These are phyloP conservation scores for Diversispora eburnea DNA, from an alignment of 192 early-diverging fungal genomes.

Conservation along the genomic window DNA sequence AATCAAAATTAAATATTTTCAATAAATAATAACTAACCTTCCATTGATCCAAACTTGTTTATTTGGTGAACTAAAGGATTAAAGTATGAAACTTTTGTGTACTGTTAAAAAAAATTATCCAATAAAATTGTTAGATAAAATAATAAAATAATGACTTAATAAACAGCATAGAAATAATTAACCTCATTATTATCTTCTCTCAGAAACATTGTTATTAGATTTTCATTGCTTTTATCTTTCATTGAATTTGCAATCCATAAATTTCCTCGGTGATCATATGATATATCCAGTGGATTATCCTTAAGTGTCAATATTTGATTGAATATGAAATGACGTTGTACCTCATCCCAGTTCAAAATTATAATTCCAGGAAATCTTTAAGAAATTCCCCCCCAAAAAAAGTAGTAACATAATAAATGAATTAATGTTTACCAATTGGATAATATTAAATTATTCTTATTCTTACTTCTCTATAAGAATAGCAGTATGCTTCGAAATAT, in stretches of 20 bases:
- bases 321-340: conserved; percentile 32
- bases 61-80: conserved; percentile 34
- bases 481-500: conserved; percentile 40
- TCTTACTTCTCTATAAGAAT: conserved; percentile 17
- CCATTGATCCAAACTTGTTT: conserved; percentile 38
- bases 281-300: conserved; percentile 35
- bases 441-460: conserved; percentile 40
- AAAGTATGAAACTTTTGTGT: conserved; percentile 11
- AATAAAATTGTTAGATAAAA: background rate
- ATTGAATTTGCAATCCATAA: conserved; percentile 43
- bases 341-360: conserved; percentile 40
- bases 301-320: conserved; percentile 34
- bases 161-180: background rate
- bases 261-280: conserved; percentile 48
- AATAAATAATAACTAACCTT: conserved; percentile 4
- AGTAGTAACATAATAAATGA: background rate
- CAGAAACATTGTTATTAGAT: conserved; percentile 23
- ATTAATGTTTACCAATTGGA: background rate
- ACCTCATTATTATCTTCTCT: conserved; percentile 31
- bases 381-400: background rate
- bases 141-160: background rate
- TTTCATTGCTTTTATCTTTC: conserved; percentile 3
- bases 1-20: background rate
- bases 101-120: background rate
- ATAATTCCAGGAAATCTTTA: conserved; percentile 32